Percentiles rank a stretch among this genome's conserved stretches.
phyloP scores from a whole-genome alignment of 169 alveolate species.

The Eimeria sp. region DNA sequence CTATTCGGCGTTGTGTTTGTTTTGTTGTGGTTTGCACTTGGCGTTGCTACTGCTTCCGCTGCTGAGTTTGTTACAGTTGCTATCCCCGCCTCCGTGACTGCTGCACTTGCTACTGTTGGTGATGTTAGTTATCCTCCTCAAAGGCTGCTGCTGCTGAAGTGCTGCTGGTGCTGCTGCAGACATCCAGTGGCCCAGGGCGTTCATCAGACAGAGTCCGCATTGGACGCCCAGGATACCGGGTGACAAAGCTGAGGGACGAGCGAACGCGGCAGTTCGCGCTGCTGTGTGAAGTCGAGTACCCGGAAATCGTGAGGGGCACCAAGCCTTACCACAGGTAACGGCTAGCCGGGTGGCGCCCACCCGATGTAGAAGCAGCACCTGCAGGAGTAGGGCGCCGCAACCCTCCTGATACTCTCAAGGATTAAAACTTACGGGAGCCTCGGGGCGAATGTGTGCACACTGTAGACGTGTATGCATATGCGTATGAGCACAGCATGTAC shows the following conservation, averaged over 20 bases:
- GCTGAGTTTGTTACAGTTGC: neutral
- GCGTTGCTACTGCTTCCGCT: neutral
- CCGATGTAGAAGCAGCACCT: neutral
- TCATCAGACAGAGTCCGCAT: constrained; percentile 91
- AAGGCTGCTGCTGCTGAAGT: neutral
- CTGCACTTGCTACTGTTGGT: neutral
- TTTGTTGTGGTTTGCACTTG: no score
- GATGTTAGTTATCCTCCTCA: neutral
- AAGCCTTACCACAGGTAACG: constrained; percentile 92
- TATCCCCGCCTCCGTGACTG: neutral
- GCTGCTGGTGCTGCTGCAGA: constrained; percentile 34
- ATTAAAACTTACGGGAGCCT: neutral
- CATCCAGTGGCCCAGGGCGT: constrained; percentile 80
- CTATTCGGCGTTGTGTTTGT: neutral
- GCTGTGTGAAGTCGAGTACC: constrained; percentile 98
- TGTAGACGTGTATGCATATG: neutral
- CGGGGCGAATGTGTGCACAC: neutral
- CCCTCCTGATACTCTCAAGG: neutral
- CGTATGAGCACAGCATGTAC: neutral
- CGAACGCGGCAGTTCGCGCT: constrained; percentile 96
- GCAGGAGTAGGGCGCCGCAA: neutral
- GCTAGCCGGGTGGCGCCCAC: neutral
- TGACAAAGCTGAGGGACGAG: constrained; percentile 96
- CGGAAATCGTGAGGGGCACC: constrained; percentile 90
- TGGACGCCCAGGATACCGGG: constrained; percentile 99